Evolutionary conservation across 805 yeast genomes (phyloP).

Genomic region (Hanseniaspora valbyensis): DNA sequence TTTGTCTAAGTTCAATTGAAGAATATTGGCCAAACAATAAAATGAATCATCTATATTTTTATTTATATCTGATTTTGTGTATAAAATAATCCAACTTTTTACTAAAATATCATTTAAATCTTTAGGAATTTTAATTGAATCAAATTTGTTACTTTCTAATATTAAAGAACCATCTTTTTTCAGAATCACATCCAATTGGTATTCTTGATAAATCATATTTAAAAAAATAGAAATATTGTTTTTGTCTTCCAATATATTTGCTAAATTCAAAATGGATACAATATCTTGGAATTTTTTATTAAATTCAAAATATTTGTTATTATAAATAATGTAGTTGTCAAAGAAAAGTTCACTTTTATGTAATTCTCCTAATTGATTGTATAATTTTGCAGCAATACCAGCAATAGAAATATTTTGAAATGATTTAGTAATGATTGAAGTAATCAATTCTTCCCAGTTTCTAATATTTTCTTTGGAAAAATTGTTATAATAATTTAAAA

Average conservation of each 20-base stretch:
- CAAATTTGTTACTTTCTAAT: conserved; percentile 9
- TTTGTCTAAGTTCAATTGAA: conserved; percentile 16
- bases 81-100: neutral
- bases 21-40: conserved; percentile 24
- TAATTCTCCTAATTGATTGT: conserved; percentile 18
- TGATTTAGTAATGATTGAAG: conserved; percentile 33
- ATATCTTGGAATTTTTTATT: conserved; percentile 31
- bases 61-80: neutral
- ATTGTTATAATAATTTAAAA: conserved; percentile 24
- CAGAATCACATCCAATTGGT: neutral
- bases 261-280: conserved; percentile 26
- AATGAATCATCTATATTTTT: neutral
- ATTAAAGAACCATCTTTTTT: neutral
- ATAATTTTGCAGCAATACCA: conserved; percentile 31
- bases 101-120: neutral
- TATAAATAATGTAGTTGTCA: conserved; percentile 35
- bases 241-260: conserved; percentile 21
- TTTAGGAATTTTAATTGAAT: neutral
- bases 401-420: conserved; percentile 35
- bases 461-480: conserved; percentile 16
- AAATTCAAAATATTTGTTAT: conserved; percentile 30
- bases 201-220: neutral
- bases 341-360: conserved; percentile 28
- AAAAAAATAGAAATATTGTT: neutral
- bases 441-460: conserved; percentile 24